Evolutionary conservation across 2,329 filamentous ascomycete genomes (phyloP).

Genomic region (Parafenestella ontariensis): DNA sequence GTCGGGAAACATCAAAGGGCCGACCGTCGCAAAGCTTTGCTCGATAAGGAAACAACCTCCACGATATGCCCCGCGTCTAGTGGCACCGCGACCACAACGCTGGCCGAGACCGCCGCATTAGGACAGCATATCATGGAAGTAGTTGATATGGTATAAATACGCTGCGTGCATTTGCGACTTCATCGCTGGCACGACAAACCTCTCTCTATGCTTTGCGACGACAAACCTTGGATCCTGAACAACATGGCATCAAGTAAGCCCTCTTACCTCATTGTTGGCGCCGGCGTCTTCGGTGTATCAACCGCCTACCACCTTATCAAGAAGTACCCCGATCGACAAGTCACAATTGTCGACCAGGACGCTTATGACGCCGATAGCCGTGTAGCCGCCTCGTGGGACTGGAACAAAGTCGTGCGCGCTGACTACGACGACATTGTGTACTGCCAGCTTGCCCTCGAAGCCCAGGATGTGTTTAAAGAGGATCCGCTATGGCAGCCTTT

Average conservation of each 20-base stretch:
- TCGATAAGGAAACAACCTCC: constrained; percentile 38
- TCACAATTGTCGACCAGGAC: constrained; percentile 51
- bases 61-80: constrained; percentile 34
- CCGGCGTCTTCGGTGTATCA: constrained; percentile 48
- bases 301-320: constrained; percentile 50
- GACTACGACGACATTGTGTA: constrained; percentile 72
- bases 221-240: constrained; percentile 21
- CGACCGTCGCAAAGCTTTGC: constrained; percentile 37
- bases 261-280: constrained; percentile 46
- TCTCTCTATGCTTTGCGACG: constrained; percentile 19
- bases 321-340: constrained; percentile 49
- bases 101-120: constrained; percentile 27
- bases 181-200: constrained; percentile 14
- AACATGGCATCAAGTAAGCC: constrained; percentile 39
- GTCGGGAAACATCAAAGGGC: constrained; percentile 20
- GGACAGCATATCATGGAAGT: constrained; percentile 6
- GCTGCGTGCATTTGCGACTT: constrained; percentile 6
- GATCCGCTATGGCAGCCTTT: constrained; percentile 64
- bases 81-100: constrained; percentile 21
- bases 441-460: constrained; percentile 69
- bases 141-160: constrained; percentile 26
- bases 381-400: constrained; percentile 72
- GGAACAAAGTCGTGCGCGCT: constrained; percentile 75
- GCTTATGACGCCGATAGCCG: constrained; percentile 41
- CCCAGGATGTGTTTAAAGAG: constrained; percentile 66